Evolutionary conservation across 176 grass and related monocot species (phyloP), one percentile per base, ranked within the genome.

Genomic region (Alloteropsis semialata): DNA sequence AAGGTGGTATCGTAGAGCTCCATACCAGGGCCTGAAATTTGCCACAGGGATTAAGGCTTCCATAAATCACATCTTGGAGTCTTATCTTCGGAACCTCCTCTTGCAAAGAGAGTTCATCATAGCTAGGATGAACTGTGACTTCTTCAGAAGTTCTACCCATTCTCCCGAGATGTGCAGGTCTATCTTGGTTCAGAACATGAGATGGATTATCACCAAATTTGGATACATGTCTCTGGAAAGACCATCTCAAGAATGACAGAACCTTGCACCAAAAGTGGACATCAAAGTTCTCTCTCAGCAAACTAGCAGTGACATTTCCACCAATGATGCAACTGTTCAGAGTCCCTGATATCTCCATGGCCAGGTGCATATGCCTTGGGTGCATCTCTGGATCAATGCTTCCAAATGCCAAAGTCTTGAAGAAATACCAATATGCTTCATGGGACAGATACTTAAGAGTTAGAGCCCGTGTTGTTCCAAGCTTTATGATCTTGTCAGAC

Each of bases 351-450:
- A 84, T 45, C 62, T 76, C 61, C 82, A 67, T 67, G 34, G 69
- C 53, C 1, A 58, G 0, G 5, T 15, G n/a, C 34, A 27, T 41
- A n/a, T n/a, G n/a, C 15, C 30, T 58, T 1, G 74, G 74, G 32
- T 76, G 34, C 74, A 17, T 16, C 14, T 41, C 14, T 4, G 74
- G 54, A 10, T 76, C 53, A 0, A 4, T 74, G 72, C 72, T 74
- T 9, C 32, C 72, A 55, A 78, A 78, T 6, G 28, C 3, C 0
- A 33, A 41, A 1, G 42, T 39, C 11, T 53, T 54, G 4, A 87
- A 86, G 74, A 81, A 86, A 10, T 56, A 81, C 63, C 61, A 69
- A 4, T 74, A 73, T 2, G 65, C 66, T 6, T 87, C 76, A 0
- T 65, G 0, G 0, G 72, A n/a, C 0, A 76, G 30, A 8, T 3